A percentile compares a stretch with the other conserved stretches of the same genome.
Evolutionary conservation across 306 rosid species (phyloP).

Genomic region (Casuarina glauca): DNA sequence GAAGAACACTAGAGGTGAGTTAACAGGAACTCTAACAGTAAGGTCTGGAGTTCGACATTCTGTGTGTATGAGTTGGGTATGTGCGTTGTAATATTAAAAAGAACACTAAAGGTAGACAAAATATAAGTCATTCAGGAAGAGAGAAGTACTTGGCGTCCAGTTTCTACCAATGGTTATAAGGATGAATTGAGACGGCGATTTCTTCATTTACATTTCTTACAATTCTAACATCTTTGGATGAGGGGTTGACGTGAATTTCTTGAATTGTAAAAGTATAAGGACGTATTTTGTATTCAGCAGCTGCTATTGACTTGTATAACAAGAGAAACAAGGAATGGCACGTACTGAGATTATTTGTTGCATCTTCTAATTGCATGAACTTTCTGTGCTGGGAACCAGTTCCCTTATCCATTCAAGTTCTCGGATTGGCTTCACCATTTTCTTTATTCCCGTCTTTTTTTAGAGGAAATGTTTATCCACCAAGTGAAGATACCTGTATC

Average conservation of each 20-base stretch:
- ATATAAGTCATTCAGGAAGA: slow-evolving; percentile 44
- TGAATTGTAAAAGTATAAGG: not conserved
- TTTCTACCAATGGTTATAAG: not conserved
- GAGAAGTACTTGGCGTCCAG: not conserved
- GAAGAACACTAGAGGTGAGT: too few species aligned
- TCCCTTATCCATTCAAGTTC: not conserved
- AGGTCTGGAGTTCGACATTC: too few species aligned
- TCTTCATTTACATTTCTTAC: not conserved
- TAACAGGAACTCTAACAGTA: too few species aligned
- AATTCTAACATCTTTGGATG: not conserved
- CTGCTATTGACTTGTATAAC: not conserved
- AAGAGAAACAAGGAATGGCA: not conserved
- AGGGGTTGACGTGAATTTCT: not conserved
- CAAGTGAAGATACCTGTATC: too few species aligned
- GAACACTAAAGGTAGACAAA: slow-evolving; percentile 57
- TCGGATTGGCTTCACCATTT: not conserved
- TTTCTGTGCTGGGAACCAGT: not conserved
- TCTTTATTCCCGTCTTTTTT: too few species aligned
- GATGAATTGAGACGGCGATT: not conserved
- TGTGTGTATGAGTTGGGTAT: too few species aligned
- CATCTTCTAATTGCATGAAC: not conserved
- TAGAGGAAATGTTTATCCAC: too few species aligned
- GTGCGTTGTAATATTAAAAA: too few species aligned
- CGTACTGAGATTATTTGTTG: too few species aligned
- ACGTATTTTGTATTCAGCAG: not conserved